Evolutionary conservation across 2,329 filamentous ascomycete species (phyloP).

Genomic region (Leptographium lundbergii): DNA sequence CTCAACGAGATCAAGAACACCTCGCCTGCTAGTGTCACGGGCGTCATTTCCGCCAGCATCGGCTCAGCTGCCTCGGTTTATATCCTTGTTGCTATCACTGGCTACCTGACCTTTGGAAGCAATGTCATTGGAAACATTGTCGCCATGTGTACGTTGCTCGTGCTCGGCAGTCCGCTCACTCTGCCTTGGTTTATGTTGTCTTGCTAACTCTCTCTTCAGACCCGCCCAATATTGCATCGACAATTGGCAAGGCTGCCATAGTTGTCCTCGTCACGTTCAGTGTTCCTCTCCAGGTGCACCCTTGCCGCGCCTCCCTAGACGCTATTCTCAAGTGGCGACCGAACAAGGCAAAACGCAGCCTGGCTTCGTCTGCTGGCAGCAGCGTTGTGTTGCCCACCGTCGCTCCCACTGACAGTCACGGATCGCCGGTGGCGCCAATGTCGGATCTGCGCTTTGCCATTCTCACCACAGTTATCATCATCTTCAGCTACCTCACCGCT

Average conservation of each 20-base stretch:
- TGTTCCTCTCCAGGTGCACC: conserved; percentile 89
- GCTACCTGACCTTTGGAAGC: conserved; percentile 91
- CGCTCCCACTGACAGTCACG: conserved; percentile 31
- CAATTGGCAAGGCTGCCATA: conserved; percentile 88
- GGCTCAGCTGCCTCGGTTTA: conserved; percentile 82
- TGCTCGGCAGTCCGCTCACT: not conserved
- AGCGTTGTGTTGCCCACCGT: conserved; percentile 29
- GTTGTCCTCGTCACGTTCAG: conserved; percentile 94
- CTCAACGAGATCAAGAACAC: conserved; percentile 87
- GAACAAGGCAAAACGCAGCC: conserved; percentile 25
- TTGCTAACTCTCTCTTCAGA: conserved; percentile 26
- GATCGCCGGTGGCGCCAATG: conserved; percentile 50
- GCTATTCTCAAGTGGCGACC: conserved; percentile 49
- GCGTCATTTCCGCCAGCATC: conserved; percentile 72
- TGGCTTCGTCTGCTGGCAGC: conserved; percentile 20
- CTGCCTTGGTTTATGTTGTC: not conserved
- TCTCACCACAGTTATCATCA: conserved; percentile 75
- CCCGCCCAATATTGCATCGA: conserved; percentile 65
- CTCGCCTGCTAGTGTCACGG: conserved; percentile 61
- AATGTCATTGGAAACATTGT: conserved; percentile 86
- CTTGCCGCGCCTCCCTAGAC: conserved; percentile 87
- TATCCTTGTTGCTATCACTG: conserved; percentile 82
- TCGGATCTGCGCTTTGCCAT: conserved; percentile 79
- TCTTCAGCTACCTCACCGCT: conserved; percentile 74
- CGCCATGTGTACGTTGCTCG: conserved; percentile 58